Evolutionary conservation across 805 yeast genomes (phyloP).

Genomic region (Zygosaccharomyces rouxii): DNA sequence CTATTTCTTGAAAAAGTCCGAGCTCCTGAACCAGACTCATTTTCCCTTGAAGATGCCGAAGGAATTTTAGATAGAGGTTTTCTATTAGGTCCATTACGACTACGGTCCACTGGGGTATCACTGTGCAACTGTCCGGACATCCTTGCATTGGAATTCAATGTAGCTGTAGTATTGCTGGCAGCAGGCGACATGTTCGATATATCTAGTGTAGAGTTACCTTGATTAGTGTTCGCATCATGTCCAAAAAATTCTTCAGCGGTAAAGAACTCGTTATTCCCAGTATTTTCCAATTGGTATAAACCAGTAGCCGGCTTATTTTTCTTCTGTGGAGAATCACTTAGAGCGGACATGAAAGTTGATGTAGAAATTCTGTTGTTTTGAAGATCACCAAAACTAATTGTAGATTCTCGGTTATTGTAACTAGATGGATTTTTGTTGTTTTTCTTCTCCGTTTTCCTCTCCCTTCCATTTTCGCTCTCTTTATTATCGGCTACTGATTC

Average conservation of each 20-base stretch:
- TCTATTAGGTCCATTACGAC: constrained; percentile 5
- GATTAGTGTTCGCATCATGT: not conserved
- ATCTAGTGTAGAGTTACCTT: not conserved
- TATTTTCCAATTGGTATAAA: constrained; percentile 26
- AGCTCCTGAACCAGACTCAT: not conserved
- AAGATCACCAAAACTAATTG: constrained; percentile 1
- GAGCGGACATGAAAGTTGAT: constrained; percentile 24
- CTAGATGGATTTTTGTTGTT: not conserved
- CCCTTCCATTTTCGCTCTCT: not conserved
- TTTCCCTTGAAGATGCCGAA: constrained; percentile 11
- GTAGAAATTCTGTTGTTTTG: constrained; percentile 19
- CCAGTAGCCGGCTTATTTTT: constrained; percentile 24
- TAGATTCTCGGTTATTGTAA: constrained; percentile 1
- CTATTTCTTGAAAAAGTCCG: constrained; percentile 7
- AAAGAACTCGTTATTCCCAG: constrained; percentile 26
- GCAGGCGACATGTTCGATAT: not conserved
- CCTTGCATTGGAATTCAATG: not conserved
- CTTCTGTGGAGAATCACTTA: constrained; percentile 27
- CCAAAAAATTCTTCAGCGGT: constrained; percentile 31
- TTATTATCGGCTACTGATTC: not conserved
- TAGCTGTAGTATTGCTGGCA: not conserved
- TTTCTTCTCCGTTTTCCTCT: not conserved
- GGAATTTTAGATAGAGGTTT: constrained; percentile 16
- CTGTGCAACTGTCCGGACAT: not conserved
- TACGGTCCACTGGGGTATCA: not conserved